Conservation (phyloP, 345 rosid genomes). For the Litchi chinensis region DNA sequence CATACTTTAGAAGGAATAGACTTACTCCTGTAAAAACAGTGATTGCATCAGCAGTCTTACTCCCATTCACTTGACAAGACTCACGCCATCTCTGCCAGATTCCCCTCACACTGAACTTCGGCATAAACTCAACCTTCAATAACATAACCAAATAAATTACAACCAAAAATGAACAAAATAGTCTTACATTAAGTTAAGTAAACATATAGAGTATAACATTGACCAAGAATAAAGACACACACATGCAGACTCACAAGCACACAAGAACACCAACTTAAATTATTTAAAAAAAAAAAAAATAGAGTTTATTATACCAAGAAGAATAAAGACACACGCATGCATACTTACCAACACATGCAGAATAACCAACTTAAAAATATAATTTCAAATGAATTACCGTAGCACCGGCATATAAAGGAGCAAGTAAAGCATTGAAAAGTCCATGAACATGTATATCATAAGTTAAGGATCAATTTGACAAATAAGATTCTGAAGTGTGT, state of each 20-base stretch:
- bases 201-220: neutral
- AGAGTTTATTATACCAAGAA: neutral
- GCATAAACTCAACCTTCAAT: slow-evolving; percentile 90
- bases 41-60: slow-evolving; percentile 52
- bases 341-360: neutral
- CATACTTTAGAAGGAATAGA: slow-evolving; percentile 19
- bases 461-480: slow-evolving; percentile 51
- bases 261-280: neutral
- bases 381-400: slow-evolving; percentile 46
- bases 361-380: neutral
- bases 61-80: slow-evolving; percentile 66
- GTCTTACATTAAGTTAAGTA: neutral
- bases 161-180: neutral
- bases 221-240: neutral
- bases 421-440: slow-evolving; percentile 84
- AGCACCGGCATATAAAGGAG: slow-evolving; percentile 85
- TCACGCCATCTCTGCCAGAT: slow-evolving; percentile 96
- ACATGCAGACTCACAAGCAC: neutral
- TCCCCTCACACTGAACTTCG: slow-evolving; percentile 93
- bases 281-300: no score
- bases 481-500: slow-evolving; percentile 13
- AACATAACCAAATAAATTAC: slow-evolving; percentile 17
- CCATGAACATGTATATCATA: slow-evolving; percentile 78
- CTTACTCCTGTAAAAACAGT: slow-evolving; percentile 97
- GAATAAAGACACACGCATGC: neutral